Conservation (phyloP, 371 early-diverging fungal genomes). For the Paramicrosporidium saccamoebae region DNA sequence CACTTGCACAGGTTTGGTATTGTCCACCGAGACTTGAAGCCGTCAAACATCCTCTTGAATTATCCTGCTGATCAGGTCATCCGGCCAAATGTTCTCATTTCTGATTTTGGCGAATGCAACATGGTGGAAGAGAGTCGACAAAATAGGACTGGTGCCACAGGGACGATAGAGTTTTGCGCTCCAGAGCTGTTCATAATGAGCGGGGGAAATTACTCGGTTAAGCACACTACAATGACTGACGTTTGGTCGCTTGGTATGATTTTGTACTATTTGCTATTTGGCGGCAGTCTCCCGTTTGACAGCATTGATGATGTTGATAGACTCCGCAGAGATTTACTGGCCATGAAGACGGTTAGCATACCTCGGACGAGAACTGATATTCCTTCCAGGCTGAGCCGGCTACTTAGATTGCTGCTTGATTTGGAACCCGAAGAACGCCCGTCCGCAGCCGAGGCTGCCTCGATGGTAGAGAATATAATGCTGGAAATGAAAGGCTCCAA, state of each 20-base stretch:
- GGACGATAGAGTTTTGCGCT: constrained; percentile 78
- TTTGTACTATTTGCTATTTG: constrained; percentile 55
- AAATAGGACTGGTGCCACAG: constrained; percentile 66
- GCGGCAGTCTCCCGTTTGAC: constrained; percentile 37
- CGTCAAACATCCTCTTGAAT: constrained; percentile 50
- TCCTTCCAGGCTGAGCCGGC: constrained; percentile 3
- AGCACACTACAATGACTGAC: constrained; percentile 52
- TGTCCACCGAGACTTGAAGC: constrained; percentile 68
- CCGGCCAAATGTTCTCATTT: constrained; percentile 32
- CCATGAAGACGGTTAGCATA: constrained; percentile 11
- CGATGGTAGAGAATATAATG: not conserved
- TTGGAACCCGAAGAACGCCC: constrained; percentile 3
- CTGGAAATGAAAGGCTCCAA: constrained; percentile 1
- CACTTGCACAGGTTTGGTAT: constrained; percentile 51
- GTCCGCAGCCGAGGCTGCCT: constrained; percentile 1
- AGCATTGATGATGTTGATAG: constrained; percentile 58
- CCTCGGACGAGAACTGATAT: constrained; percentile 5
- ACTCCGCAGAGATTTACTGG: constrained; percentile 33
- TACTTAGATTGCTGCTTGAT: constrained; percentile 1
- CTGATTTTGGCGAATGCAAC: constrained; percentile 90
- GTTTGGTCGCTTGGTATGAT: constrained; percentile 84
- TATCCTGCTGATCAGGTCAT: constrained; percentile 11
- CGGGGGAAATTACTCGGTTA: constrained; percentile 20
- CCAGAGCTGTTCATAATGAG: constrained; percentile 24
- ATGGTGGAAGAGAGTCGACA: constrained; percentile 11